Evolutionary conservation across 2,329 filamentous ascomycete genomes (phyloP).

Genomic region (Zymoseptoria pseudotritici): DNA sequence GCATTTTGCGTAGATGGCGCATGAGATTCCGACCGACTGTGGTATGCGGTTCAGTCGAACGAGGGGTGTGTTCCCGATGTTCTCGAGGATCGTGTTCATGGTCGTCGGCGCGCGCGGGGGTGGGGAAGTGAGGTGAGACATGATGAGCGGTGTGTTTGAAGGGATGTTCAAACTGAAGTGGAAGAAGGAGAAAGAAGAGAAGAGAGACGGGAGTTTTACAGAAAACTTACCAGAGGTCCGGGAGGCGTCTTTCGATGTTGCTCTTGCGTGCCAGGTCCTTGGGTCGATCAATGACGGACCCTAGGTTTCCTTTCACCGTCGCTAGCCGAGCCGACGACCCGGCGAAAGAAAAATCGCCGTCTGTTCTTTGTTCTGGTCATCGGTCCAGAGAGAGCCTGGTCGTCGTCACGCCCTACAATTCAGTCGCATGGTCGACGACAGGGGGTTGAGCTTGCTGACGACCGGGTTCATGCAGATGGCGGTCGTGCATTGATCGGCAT

Average conservation of each 20-base stretch:
- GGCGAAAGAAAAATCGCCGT: neutral
- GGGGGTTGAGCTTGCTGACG: neutral
- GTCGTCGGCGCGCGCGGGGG: slow-evolving; percentile 45
- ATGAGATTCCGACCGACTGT: slow-evolving; percentile 80
- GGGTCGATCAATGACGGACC: neutral
- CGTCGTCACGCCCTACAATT: neutral
- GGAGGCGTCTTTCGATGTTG: neutral
- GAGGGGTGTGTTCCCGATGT: slow-evolving; percentile 94
- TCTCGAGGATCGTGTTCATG: slow-evolving; percentile 65
- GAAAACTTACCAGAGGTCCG: neutral
- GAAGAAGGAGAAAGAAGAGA: neutral
- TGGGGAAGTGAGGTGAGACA: slow-evolving; percentile 34
- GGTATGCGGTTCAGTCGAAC: slow-evolving; percentile 90
- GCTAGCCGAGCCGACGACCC: neutral
- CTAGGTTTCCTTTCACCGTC: neutral
- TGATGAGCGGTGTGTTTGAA: slow-evolving; percentile 8
- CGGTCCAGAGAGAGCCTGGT: neutral
- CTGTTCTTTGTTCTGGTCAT: neutral
- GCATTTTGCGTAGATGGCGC: slow-evolving; percentile 39
- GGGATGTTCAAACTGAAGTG: neutral
- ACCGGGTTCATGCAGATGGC: neutral
- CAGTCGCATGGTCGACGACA: neutral
- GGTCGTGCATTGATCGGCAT: neutral
- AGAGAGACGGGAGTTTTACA: neutral
- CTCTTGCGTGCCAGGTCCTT: neutral